Base-by-base conservation (phyloP, 768 basidiomycete species). In the Podaxis sp. region DNA sequence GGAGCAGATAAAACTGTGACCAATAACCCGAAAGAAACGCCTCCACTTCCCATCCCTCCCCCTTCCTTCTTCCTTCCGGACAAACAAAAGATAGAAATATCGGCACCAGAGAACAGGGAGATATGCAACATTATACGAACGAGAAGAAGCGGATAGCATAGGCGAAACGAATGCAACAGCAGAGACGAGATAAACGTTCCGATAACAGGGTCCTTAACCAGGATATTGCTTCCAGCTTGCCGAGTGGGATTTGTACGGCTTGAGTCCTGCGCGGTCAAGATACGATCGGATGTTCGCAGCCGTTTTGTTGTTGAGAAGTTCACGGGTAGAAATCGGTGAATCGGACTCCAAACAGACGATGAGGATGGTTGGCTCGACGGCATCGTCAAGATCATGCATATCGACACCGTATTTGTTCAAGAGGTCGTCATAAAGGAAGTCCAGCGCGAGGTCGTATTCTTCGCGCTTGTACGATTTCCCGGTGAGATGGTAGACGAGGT, bases 401-500 rank as follows among this genome's bases (percentile, higher is more conserved):
- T 63, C 61, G 13, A 51, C 24, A 19, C 36, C 46, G 48, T 63
- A 63, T 36, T 63, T 63, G 44, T 52, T 63, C 1, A 49, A 19
- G 46, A 63, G 55, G 30, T 63, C 61, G 15, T 57, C 53, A 5
- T 39, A 63, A n/a, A 57, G 54, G 26, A 39, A 56, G 19, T 63
- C 61, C 9, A 56, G 48, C 1, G 61, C 61, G 4, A 24, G 19
- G 19, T 48, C 44, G 54, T 49, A 56, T 63, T 63, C 54, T n/a
- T 51, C 46, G 15, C 53, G 61, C 30, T 56, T 63, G 55, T 56
- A 57, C 3, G 61, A 63, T 40, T 56, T 56, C 3, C 55, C 55
- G 4, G 61, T 56, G n/a, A 63, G 53, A n/a, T 63, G 61, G 26
- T 56, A 63, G 6, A 63, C 61, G 55, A 63, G 54, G 48, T 63